Conservation (phyloP, 306 rosid species). For the Cicer arietinum region DNA sequence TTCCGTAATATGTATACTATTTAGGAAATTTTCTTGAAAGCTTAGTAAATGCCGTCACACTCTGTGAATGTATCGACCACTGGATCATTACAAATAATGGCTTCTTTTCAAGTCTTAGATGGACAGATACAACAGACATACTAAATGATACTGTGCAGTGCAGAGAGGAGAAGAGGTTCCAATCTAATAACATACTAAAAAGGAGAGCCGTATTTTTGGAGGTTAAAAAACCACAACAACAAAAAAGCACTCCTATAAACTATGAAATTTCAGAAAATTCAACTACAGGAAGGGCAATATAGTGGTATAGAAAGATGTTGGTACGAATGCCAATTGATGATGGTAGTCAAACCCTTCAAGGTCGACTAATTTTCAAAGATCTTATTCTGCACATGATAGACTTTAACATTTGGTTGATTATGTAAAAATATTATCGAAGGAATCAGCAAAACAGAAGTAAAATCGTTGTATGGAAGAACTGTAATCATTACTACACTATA, state of each 20-base stretch:
- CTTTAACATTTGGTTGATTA: slow-evolving; percentile 28
- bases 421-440: slow-evolving; percentile 10
- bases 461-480: slow-evolving; percentile 9
- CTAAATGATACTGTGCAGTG: slow-evolving; percentile 4
- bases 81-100: slow-evolving; percentile 7
- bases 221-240: slow-evolving; percentile 7
- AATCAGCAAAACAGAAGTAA: slow-evolving; percentile 28
- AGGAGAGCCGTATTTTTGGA: slow-evolving; percentile 14
- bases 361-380: slow-evolving; percentile 22
- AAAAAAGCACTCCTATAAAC: slow-evolving; percentile 13
- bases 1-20: neutral
- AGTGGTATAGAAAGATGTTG: neutral
- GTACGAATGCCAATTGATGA: slow-evolving; percentile 29
- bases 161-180: slow-evolving; percentile 16
- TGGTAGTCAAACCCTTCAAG: slow-evolving; percentile 27
- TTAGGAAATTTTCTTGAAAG: neutral
- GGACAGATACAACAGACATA: neutral
- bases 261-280: slow-evolving; percentile 12
- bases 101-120: slow-evolving; percentile 4
- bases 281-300: slow-evolving; percentile 10
- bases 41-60: neutral
- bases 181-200: slow-evolving; percentile 1
- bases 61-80: neutral
- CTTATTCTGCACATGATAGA: slow-evolving; percentile 4
- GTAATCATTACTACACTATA: neutral